A percentile compares a stretch with the other conserved stretches of the same genome.
These are phyloP conservation scores for Rhynchosporium secalis DNA, from an alignment of 2,329 filamentous ascomycete genomes.

Conservation along the genomic window DNA sequence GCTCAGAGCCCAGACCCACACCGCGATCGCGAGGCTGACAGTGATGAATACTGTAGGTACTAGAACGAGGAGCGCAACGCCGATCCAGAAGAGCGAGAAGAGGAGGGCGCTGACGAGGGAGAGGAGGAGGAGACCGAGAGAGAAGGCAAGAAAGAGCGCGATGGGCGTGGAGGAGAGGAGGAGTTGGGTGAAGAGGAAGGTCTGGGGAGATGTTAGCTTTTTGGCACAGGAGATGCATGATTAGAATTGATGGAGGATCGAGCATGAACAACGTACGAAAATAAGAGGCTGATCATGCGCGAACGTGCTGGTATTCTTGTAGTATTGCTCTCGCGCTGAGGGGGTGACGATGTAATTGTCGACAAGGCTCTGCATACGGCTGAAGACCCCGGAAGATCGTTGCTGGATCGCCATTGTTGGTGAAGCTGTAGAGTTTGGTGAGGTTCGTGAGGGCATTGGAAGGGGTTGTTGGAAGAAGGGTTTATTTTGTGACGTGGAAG, in stretches of 20 bases:
- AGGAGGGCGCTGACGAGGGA: constrained; percentile 61
- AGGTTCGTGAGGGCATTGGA: background rate
- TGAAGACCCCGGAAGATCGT: constrained; percentile 26
- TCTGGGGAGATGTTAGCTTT: constrained; percentile 47
- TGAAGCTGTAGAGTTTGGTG: background rate
- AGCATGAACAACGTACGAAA: constrained; percentile 53
- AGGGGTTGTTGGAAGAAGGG: background rate
- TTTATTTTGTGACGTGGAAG: no score
- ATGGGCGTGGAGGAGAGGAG: constrained; percentile 67
- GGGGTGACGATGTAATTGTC: constrained; percentile 57
- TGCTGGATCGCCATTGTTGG: constrained; percentile 29
- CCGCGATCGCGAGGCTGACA: constrained; percentile 58
- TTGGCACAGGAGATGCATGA: background rate
- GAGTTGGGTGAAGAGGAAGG: constrained; percentile 66
- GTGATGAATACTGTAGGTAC: constrained; percentile 69
- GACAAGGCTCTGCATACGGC: constrained; percentile 37
- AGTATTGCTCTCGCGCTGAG: constrained; percentile 56
- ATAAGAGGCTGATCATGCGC: constrained; percentile 66
- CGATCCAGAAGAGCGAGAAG: constrained; percentile 68
- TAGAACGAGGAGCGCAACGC: constrained; percentile 65
- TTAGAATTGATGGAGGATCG: background rate
- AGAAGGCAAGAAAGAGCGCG: constrained; percentile 67
- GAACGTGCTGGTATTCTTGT: constrained; percentile 55
- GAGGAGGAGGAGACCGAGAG: constrained; percentile 60
- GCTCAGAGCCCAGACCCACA: constrained; percentile 68